Evolutionary conservation across 495 filamentous ascomycete genomes (phyloP).

Genomic region (Ascobolus immersus): DNA sequence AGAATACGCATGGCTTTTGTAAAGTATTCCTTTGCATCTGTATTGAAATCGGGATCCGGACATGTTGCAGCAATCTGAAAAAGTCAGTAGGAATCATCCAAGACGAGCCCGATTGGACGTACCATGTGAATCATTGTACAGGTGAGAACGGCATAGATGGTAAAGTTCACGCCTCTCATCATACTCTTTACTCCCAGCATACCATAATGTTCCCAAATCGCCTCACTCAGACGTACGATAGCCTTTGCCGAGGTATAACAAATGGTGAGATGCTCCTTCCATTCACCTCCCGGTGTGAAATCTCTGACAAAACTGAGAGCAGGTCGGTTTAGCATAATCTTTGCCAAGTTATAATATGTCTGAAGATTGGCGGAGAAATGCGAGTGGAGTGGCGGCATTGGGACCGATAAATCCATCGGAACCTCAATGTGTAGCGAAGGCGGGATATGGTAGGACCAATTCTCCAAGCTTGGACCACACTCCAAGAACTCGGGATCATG

Average conservation of each 20-base stretch:
- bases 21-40: conserved; percentile 71
- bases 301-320: conserved; percentile 58
- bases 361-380: conserved; percentile 85
- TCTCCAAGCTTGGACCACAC: conserved; percentile 43
- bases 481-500: conserved; percentile 61
- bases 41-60: conserved; percentile 68
- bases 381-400: conserved; percentile 46
- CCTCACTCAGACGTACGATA: conserved; percentile 78
- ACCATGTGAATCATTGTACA: conserved; percentile 93
- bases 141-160: conserved; percentile 73
- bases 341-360: conserved; percentile 66
- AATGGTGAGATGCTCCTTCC: conserved; percentile 68
- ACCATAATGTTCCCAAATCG: conserved; percentile 49
- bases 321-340: conserved; percentile 73
- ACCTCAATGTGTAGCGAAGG: conserved; percentile 54
- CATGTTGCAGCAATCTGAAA: conserved; percentile 56
- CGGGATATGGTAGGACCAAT: conserved; percentile 58
- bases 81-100: conserved; percentile 5
- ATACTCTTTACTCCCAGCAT: conserved; percentile 69
- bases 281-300: conserved; percentile 42
- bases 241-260: conserved; percentile 71
- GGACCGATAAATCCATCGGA: conserved; percentile 50
- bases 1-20: conserved; percentile 86
- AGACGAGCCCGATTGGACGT: conserved; percentile 17
- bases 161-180: conserved; percentile 85